Conservation (phyloP, 202 grass and related monocot species). For the Bolboschoenoplectus hybrid region DNA sequence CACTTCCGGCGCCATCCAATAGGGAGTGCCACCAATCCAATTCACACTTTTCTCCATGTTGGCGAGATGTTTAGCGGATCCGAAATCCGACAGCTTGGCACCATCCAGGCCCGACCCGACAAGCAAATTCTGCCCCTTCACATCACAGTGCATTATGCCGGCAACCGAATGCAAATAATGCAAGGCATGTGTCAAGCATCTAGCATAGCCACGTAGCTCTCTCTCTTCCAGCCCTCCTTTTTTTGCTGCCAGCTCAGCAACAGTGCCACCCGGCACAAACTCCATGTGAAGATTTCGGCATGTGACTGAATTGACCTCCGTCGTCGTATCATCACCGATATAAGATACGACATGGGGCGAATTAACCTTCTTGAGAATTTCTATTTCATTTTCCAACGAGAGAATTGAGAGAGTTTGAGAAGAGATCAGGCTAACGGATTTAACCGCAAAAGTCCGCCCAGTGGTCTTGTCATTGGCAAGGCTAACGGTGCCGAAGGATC, state of each 20-base stretch:
- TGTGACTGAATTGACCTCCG: not conserved
- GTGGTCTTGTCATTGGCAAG: conserved; percentile 54
- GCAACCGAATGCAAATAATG: conserved; percentile 72
- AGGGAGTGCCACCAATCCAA: conserved; percentile 57
- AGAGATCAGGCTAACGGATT: conserved; percentile 52
- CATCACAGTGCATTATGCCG: conserved; percentile 85
- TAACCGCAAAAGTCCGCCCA: conserved; percentile 69
- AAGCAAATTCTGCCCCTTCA: conserved; percentile 92
- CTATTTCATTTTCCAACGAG: conserved; percentile 85
- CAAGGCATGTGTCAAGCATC: conserved; percentile 58
- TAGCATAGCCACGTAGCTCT: conserved; percentile 44
- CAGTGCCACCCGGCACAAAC: conserved; percentile 64
- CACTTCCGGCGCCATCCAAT: conserved; percentile 95
- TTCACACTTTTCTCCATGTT: not conserved
- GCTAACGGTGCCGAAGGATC: conserved; percentile 75
- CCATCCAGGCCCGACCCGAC: conserved; percentile 24
- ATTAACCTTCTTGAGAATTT: conserved; percentile 55
- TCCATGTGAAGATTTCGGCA: conserved; percentile 86
- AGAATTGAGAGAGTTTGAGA: conserved; percentile 40
- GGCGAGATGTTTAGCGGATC: conserved; percentile 51
- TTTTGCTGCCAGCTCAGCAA: conserved; percentile 46
- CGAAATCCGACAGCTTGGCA: conserved; percentile 82
- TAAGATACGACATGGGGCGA: conserved; percentile 80
- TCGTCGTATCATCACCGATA: conserved; percentile 56
- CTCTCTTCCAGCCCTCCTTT: conserved; percentile 46